Conservation (phyloP, 305 asterid species). For the Fraxinus angustifolia region DNA sequence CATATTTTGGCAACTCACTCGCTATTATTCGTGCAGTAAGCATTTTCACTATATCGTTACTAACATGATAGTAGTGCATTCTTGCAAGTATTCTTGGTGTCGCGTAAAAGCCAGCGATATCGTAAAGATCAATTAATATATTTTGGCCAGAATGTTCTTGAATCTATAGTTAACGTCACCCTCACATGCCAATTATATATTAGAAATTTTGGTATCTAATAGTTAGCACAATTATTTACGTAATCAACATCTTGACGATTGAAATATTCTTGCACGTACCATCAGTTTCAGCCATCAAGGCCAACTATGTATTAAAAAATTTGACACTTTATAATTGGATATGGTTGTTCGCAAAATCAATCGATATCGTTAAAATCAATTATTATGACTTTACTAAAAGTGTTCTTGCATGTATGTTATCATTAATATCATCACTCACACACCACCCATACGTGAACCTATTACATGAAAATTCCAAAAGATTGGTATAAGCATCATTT, state of each 20-base stretch:
- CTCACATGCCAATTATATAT: not conserved
- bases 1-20: not conserved
- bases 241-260: not conserved
- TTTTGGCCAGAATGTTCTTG: not conserved
- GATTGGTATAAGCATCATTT: conserved; percentile 92
- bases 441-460: conserved; percentile 22
- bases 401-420: not conserved
- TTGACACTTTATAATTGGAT: not conserved
- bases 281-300: not conserved
- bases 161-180: not conserved
- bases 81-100: not conserved
- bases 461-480: conserved; percentile 70
- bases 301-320: not conserved
- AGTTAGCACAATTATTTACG: not conserved
- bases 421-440: not conserved
- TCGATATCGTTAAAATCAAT: not conserved
- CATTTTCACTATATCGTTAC: not conserved
- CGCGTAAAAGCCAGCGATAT: not conserved
- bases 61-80: not conserved
- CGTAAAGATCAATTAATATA: not conserved
- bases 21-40: not conserved
- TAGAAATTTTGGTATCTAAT: not conserved
- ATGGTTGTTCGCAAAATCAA: not conserved
- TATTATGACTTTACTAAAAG: not conserved
- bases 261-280: not conserved